A percentile compares a stretch with the other conserved stretches of the same genome.
These are phyloP conservation scores for Eucalyptus polybractea DNA, from an alignment of 345 rosid genomes.

Conservation along the genomic window DNA sequence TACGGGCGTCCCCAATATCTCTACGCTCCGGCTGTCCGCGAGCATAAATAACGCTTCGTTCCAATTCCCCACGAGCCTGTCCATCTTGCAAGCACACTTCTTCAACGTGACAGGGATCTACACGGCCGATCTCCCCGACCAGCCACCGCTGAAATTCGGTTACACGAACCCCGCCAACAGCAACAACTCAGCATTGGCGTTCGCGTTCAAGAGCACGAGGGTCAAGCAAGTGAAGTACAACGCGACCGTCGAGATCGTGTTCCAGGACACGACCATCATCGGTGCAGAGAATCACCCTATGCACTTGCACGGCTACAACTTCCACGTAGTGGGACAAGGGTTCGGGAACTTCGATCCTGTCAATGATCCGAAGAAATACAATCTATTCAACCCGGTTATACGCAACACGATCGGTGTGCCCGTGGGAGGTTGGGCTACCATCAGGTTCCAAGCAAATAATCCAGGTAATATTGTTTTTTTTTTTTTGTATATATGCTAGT, in stretches of 20 bases:
- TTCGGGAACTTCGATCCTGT: constrained; percentile 1
- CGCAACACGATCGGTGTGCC: constrained; percentile 4
- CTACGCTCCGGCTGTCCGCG: constrained; percentile 27
- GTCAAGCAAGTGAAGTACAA: background rate
- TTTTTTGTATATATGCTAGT: background rate
- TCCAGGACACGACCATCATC: constrained; percentile 4
- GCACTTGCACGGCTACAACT: constrained; percentile 8
- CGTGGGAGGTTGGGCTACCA: constrained; percentile 6
- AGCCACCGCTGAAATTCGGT: constrained; percentile 47
- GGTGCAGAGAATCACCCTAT: constrained; percentile 3
- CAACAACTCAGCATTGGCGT: background rate
- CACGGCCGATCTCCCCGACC: constrained; percentile 49
- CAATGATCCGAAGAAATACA: background rate
- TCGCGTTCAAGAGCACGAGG: background rate
- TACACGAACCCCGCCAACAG: constrained; percentile 25
- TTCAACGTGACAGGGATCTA: constrained; percentile 39
- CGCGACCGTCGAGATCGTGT: background rate
- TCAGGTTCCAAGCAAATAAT: constrained; percentile 11
- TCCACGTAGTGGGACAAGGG: constrained; percentile 3
- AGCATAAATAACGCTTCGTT: constrained; percentile 74
- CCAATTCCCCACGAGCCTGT: constrained; percentile 21
- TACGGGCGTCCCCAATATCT: background rate
- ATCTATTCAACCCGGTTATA: constrained; percentile 3
- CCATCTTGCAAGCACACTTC: constrained; percentile 48
- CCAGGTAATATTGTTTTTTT: background rate